Evolutionary conservation across 2,329 filamentous ascomycete species (phyloP).

Genomic region (Cadophora sp.): DNA sequence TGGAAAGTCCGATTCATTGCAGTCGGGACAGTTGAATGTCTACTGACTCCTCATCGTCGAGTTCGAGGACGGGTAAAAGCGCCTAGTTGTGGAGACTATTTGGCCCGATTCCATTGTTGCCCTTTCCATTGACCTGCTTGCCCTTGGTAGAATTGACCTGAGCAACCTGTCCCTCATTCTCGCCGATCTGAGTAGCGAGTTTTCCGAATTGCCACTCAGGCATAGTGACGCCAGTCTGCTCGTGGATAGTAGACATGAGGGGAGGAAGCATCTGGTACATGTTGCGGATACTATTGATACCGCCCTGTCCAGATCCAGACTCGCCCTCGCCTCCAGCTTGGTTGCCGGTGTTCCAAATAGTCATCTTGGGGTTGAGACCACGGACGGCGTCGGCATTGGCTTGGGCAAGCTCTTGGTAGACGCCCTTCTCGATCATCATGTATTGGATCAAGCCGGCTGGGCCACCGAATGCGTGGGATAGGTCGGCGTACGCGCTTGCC

Average conservation of each 20-base stretch:
- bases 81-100: background rate
- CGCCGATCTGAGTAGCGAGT: conserved; percentile 47
- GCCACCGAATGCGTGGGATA: conserved; percentile 77
- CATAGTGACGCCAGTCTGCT: conserved; percentile 84
- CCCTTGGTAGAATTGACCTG: conserved; percentile 16
- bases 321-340: conserved; percentile 48
- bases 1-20: too few relatives aligned
- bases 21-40: too few relatives aligned
- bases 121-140: conserved; percentile 1
- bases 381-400: conserved; percentile 79
- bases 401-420: conserved; percentile 77
- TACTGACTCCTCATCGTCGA: too few relatives aligned
- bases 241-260: conserved; percentile 83
- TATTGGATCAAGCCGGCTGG: conserved; percentile 81
- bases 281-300: conserved; percentile 72
- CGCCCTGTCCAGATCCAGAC: conserved; percentile 52
- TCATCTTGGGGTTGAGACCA: conserved; percentile 87
- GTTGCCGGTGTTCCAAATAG: conserved; percentile 82
- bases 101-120: background rate
- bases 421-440: conserved; percentile 86
- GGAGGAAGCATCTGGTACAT: conserved; percentile 86
- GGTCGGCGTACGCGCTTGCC: conserved; percentile 79
- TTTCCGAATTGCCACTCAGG: conserved; percentile 77
- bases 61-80: background rate
- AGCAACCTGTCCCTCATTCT: conserved; percentile 32